Evolutionary conservation across 2,329 filamentous ascomycete species (phyloP), one percentile per base, ranked within the genome.

Genomic region (Fonsecaea monophora): DNA sequence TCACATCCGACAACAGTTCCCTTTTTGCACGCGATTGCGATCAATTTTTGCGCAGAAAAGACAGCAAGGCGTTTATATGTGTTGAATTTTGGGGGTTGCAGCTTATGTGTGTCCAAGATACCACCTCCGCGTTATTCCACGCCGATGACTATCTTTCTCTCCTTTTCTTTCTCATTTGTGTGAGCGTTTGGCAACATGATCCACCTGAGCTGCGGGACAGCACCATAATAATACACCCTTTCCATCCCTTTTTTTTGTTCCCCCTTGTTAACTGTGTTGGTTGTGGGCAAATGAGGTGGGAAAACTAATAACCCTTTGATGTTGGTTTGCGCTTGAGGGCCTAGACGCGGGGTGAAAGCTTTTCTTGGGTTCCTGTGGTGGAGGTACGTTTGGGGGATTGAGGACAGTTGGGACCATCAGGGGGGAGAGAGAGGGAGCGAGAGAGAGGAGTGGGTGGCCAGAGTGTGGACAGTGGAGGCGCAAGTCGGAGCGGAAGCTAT

Each of bases 151-250:
- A 57, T 45, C 50, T 53, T 40, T 35, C 56, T 42, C n/a, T 45
- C 50, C 25, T 57, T 64, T 50, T 34, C n/a, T 32, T 62, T 62
- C 18, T 66, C 42, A 53, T 60, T 60, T 65, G 57, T 60, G 48
- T 66, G 67, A 68, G 67, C 67, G 67, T 68, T 68, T 45, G 66
- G 67, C 67, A 66, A 57, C 21, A 64, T 56, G 40, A 64, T 63
- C 61, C 53, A 25, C 32, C 45, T 35, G 42, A 21, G 67, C 64
- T 68, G 63, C 63, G 35, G 67, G 63, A 54, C 67, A 62, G 67
- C 63, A 64, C 60, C 58, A 18, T 30, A 54, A 37, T 67, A 67
- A 64, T 64, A 67, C 65, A 59, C 30, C 57, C 30, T 64, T 64
- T 37, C 25, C 54, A 58, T 53, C 34, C 18, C 53, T 53, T 48